These are phyloP conservation scores for Cryptosporidium baileyi DNA, from an alignment of 169 alveolate genomes.

Conservation along the genomic window DNA sequence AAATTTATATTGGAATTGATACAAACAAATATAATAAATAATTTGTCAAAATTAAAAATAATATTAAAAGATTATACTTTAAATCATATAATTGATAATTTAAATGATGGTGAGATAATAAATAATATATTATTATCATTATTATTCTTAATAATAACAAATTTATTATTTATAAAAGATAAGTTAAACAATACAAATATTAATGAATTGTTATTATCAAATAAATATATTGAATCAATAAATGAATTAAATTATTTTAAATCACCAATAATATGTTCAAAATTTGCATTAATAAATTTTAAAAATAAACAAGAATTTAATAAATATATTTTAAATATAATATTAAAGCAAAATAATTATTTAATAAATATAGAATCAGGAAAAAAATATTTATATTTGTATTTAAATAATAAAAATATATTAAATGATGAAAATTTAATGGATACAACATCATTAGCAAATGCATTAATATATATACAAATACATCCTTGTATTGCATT, in stretches of 20 bases:
- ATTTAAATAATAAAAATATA: not conserved
- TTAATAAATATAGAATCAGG: conserved; percentile 31
- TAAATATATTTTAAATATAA: not conserved
- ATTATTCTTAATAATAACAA: not conserved
- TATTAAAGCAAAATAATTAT: not conserved
- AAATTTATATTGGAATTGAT: conserved; percentile 32
- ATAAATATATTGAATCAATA: not conserved
- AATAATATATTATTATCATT: not conserved
- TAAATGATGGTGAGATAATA: not conserved
- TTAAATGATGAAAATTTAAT: not conserved
- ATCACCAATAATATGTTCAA: conserved; percentile 43
- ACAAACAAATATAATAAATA: not conserved
- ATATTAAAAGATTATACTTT: not conserved
- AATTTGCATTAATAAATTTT: conserved; percentile 12
- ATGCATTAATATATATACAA: conserved; percentile 1
- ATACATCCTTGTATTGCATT: not conserved
- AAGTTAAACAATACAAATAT: not conserved
- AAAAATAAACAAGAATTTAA: not conserved
- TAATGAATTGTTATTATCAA: not conserved
- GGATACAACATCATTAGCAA: not conserved
- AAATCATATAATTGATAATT: not conserved
- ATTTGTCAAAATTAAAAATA: not conserved
- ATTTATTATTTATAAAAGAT: not conserved
- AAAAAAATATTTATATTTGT: not conserved
- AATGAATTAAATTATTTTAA: conserved; percentile 6